Conservation (phyloP, 352 stramenopile genomes). For the Hyaloperonospora brassicae region DNA sequence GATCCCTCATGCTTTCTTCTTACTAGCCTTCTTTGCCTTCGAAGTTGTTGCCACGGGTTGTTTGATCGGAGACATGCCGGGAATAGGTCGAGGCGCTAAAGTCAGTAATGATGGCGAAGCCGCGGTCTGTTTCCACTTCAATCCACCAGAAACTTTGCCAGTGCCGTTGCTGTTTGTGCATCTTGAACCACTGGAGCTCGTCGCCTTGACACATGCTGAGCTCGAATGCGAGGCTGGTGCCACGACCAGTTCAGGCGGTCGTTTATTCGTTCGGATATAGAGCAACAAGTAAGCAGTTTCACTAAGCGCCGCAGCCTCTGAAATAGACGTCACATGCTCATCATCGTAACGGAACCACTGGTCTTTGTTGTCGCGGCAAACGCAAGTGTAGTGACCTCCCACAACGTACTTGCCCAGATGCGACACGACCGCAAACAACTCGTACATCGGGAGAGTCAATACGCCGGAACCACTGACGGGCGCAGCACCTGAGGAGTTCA, state of each 20-base stretch:
- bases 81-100: slow-evolving; percentile 25
- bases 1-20: slow-evolving; percentile 31
- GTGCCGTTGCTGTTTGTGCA: slow-evolving; percentile 16
- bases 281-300: slow-evolving; percentile 79
- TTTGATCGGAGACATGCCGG: slow-evolving; percentile 33
- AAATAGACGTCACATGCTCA: slow-evolving; percentile 71
- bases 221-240: slow-evolving; percentile 5
- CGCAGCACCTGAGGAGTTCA: slow-evolving; percentile 10
- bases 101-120: slow-evolving; percentile 3
- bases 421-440: slow-evolving; percentile 78
- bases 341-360: slow-evolving; percentile 83
- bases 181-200: slow-evolving; percentile 11
- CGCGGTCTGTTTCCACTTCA: slow-evolving; percentile 21
- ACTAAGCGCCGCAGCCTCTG: slow-evolving; percentile 53
- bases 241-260: slow-evolving; percentile 13
- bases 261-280: slow-evolving; percentile 62
- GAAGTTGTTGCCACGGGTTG: slow-evolving; percentile 15
- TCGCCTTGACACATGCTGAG: slow-evolving; percentile 21
- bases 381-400: slow-evolving; percentile 74
- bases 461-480: slow-evolving; percentile 24
- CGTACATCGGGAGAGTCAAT: slow-evolving; percentile 48
- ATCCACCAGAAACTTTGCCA: slow-evolving; percentile 17
- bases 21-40: slow-evolving; percentile 26
- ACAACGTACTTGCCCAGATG: slow-evolving; percentile 76
- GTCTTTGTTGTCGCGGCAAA: slow-evolving; percentile 83